Conservation (phyloP, 2,329 filamentous ascomycete genomes). For the Sphaerulina vaccinii region DNA sequence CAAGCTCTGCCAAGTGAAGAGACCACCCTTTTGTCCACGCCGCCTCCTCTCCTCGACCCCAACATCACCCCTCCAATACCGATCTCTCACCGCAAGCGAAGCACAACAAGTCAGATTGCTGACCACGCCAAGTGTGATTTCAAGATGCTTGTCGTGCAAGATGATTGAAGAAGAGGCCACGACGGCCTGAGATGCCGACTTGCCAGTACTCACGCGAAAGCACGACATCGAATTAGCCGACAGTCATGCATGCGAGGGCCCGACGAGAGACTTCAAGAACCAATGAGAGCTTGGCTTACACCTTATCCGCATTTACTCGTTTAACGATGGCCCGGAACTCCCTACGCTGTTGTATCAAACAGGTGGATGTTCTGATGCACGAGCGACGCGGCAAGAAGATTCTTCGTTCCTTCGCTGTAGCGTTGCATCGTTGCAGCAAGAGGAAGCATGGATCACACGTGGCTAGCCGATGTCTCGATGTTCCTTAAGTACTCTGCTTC, state of each 20-base stretch:
- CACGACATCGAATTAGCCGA: slow-evolving; percentile 8
- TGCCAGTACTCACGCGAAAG: slow-evolving; percentile 11
- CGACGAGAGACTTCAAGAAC: slow-evolving; percentile 2
- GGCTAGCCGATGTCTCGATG: not conserved
- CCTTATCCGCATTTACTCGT: not conserved
- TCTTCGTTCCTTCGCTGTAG: too few relatives aligned
- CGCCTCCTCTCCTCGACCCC: too few relatives aligned
- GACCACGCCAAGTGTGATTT: too few relatives aligned
- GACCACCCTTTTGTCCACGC: too few relatives aligned
- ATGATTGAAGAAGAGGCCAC: too few relatives aligned
- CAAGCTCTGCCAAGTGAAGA: too few relatives aligned
- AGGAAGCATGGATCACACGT: slow-evolving; percentile 1
- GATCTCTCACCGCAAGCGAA: too few relatives aligned
- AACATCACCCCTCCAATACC: too few relatives aligned
- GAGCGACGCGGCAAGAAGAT: not conserved
- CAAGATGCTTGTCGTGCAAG: too few relatives aligned
- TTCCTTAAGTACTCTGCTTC: not conserved
- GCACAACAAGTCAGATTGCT: too few relatives aligned
- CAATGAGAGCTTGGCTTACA: slow-evolving; percentile 11
- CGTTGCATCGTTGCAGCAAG: not conserved
- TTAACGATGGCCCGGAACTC: slow-evolving; percentile 7
- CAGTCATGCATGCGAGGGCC: slow-evolving; percentile 2
- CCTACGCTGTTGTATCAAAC: not conserved
- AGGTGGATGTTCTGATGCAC: not conserved
- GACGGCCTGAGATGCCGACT: too few relatives aligned